phyloP scores from a whole-genome alignment of 1,139 yeast species.

The Diutina sp. region DNA sequence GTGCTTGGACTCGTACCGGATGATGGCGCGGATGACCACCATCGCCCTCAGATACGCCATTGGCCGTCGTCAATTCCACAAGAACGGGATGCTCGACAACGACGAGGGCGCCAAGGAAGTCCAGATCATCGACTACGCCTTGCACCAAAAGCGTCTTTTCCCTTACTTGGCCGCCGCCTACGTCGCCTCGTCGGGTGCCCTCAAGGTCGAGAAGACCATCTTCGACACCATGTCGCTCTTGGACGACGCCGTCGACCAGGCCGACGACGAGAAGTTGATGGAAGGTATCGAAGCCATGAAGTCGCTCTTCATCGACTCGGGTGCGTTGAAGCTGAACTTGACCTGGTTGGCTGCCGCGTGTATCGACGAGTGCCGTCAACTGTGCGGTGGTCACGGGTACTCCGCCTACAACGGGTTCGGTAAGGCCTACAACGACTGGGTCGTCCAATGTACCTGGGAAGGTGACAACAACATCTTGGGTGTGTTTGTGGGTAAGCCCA shows the following conservation, averaged over 20 bases:
- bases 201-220: constrained; percentile 16
- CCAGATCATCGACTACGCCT: constrained; percentile 68
- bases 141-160: constrained; percentile 76
- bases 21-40: constrained; percentile 67
- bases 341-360: constrained; percentile 76
- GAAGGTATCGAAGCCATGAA: constrained; percentile 53
- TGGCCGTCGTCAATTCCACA: constrained; percentile 69
- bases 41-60: constrained; percentile 84
- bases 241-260: constrained; percentile 37
- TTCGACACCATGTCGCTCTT: constrained; percentile 40
- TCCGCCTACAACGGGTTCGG: constrained; percentile 86
- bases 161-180: constrained; percentile 76
- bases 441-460: constrained; percentile 96
- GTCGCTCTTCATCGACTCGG: constrained; percentile 74
- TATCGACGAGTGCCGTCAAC: constrained; percentile 83
- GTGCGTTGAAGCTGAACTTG: constrained; percentile 77
- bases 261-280: constrained; percentile 27
- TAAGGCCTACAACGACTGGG: constrained; percentile 83
- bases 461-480: constrained; percentile 88
- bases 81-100: constrained; percentile 2
- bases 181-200: constrained; percentile 63
- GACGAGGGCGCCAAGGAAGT: constrained; percentile 24
- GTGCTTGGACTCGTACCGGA: constrained; percentile 77
- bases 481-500: constrained; percentile 70
- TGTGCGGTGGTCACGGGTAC: constrained; percentile 98